Evolutionary conservation across 768 basidiomycete genomes (phyloP).

Genomic region (Collybiopsis luxurians): DNA sequence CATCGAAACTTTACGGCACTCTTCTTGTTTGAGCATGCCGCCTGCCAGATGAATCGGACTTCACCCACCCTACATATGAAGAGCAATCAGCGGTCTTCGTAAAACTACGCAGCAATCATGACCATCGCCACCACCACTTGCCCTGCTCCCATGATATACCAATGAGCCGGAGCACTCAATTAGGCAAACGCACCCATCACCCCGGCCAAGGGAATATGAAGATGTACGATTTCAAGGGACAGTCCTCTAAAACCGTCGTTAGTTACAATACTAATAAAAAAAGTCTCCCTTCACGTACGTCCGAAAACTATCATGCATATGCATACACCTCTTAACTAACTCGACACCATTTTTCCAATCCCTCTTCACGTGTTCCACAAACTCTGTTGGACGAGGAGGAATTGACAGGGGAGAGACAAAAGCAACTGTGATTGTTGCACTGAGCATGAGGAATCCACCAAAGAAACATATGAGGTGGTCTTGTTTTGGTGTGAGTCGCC

Average conservation of each 20-base stretch:
- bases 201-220: slow-evolving; percentile 60
- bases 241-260: too few relatives aligned
- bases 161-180: slow-evolving; percentile 54
- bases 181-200: slow-evolving; percentile 32
- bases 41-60: too few relatives aligned
- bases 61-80: too few relatives aligned
- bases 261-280: too few relatives aligned
- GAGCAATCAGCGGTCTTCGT: too few relatives aligned
- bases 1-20: too few relatives aligned
- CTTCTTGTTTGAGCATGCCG: too few relatives aligned
- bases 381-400: slow-evolving; percentile 61
- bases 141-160: slow-evolving; percentile 89
- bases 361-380: slow-evolving; percentile 59
- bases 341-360: slow-evolving; percentile 84
- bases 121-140: too few relatives aligned
- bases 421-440: slow-evolving; percentile 69
- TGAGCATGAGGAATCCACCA: slow-evolving; percentile 88
- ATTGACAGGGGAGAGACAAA: slow-evolving; percentile 52
- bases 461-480: slow-evolving; percentile 97
- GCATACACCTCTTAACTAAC: slow-evolving; percentile 85
- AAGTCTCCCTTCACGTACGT: too few relatives aligned
- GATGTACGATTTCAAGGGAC: slow-evolving; percentile 87
- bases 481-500: slow-evolving; percentile 83
- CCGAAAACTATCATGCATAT: slow-evolving; percentile 76
- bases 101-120: too few relatives aligned